A percentile compares a stretch with the other conserved stretches of the same genome.
Evolutionary conservation across 306 rosid species (phyloP).

Genomic region (Lathyrus tuberosus): DNA sequence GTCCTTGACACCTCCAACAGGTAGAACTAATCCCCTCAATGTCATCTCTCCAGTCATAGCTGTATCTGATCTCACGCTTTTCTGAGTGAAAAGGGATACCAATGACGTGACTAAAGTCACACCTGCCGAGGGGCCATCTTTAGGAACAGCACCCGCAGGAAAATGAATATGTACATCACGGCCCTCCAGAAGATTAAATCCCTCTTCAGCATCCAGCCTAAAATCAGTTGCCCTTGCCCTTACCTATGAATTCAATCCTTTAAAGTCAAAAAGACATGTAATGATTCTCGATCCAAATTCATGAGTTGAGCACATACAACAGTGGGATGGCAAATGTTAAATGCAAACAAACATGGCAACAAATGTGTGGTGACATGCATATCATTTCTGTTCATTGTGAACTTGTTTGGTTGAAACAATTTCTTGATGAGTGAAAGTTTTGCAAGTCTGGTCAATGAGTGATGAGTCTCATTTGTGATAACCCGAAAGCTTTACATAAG

Average conservation of each 20-base stretch:
- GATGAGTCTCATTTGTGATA: too few relatives aligned
- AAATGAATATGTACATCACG: constrained; percentile 96
- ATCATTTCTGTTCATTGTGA: not conserved
- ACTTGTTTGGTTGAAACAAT: too few relatives aligned
- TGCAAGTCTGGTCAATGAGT: too few relatives aligned
- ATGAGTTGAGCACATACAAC: constrained; percentile 22
- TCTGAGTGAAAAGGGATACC: constrained; percentile 84
- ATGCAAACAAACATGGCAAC: constrained; percentile 25
- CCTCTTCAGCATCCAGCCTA: constrained; percentile 62
- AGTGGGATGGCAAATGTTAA: constrained; percentile 27
- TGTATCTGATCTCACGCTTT: constrained; percentile 86
- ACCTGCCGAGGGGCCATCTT: constrained; percentile 99
- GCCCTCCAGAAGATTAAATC: constrained; percentile 75
- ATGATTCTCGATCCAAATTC: constrained; percentile 35
- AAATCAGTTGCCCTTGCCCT: constrained; percentile 89
- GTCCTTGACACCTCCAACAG: constrained; percentile 98
- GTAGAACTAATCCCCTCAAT: constrained; percentile 93
- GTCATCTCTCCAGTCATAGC: constrained; percentile 99
- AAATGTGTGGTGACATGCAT: not conserved
- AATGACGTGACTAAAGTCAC: constrained; percentile 96
- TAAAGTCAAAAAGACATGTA: constrained; percentile 34
- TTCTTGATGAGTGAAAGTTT: too few relatives aligned
- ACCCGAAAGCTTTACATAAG: too few relatives aligned
- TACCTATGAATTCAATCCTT: constrained; percentile 55
- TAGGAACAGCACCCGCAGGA: constrained; percentile 98